Conservation (phyloP, 2,329 filamentous ascomycete species). For the Alternaria infectoria region DNA sequence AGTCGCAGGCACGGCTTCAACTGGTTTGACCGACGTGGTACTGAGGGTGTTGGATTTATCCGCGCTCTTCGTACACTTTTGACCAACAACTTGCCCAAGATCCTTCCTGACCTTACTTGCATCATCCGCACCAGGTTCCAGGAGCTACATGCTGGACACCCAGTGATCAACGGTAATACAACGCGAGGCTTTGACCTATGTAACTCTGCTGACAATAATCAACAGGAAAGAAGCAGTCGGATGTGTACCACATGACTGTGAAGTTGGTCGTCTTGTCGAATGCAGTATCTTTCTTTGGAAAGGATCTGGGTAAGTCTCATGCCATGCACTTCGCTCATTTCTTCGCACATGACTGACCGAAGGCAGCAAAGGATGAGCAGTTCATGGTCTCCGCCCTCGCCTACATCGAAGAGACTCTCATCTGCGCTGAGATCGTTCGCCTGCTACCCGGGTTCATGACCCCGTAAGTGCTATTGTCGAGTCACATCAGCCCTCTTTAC, state of each 20-base stretch:
- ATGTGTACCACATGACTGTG: slow-evolving; percentile 18
- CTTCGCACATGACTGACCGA: background rate
- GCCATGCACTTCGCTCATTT: background rate
- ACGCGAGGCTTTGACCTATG: background rate
- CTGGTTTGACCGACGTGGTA: slow-evolving; percentile 36
- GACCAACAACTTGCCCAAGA: slow-evolving; percentile 24
- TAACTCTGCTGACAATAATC: background rate
- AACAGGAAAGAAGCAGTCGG: slow-evolving; percentile 13
- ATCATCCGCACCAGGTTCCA: slow-evolving; percentile 16
- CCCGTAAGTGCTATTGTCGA: slow-evolving; percentile 6
- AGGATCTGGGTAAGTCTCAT: slow-evolving; percentile 13
- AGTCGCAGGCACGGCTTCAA: slow-evolving; percentile 37
- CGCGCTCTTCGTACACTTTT: slow-evolving; percentile 25
- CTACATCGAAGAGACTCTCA: slow-evolving; percentile 33
- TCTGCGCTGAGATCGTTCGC: slow-evolving; percentile 32
- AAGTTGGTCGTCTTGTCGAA: slow-evolving; percentile 21
- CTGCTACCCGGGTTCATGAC: slow-evolving; percentile 22
- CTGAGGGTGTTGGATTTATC: slow-evolving; percentile 35
- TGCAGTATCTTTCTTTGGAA: slow-evolving; percentile 23
- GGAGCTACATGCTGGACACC: slow-evolving; percentile 11
- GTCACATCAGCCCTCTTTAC: background rate
- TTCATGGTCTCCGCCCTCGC: slow-evolving; percentile 29
- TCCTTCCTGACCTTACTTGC: slow-evolving; percentile 20
- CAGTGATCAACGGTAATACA: slow-evolving; percentile 6
- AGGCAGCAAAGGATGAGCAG: slow-evolving; percentile 22